Base-by-base conservation (phyloP, 768 basidiomycete species). In the Heimioporus sp. region DNA sequence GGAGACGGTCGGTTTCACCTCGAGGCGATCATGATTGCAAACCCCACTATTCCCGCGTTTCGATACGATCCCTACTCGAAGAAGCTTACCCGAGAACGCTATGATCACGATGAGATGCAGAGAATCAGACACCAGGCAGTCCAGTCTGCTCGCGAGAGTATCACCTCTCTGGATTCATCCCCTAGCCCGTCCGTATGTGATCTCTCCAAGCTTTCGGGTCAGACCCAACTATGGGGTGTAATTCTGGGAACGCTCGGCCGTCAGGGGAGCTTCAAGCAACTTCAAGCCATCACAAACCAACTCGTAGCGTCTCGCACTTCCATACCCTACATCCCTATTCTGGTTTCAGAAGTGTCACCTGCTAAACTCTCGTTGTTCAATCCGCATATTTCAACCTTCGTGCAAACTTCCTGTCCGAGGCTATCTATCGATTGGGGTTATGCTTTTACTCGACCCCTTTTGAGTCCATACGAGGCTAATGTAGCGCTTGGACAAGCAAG, bases 21-120 rank as follows among this genome's bases (percentile, higher is more conserved):
- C 16, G 97, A 99, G 70, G 90, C 92, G 13, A 94, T 98, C 67
- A 99, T 99, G 97, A 97, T 99, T 53, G 93, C 94, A n/a, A 99
- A 99, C 67, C 97, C 97, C 0, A 70, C 80, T 30, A 79, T 98
- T 16, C 94, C 97, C 11, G 95, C 97, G 0, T 99, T 97, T 73
- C 84, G 97, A 19, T 99, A 98, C 70, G 97, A 98, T 65, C 97
- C 97, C 4, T 99, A 98, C 69, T 92, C 93, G 19, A 99, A 99
- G 70, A 97, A 94, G 65, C 78, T 99, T 46, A 98, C 97, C 2
- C 75, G 92, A 52, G 97, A 99, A 65, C 79, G 84, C 4, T 99
- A 98, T 59, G 80, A 92, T 60, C 93, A 98, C 62, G 68, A 73
- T 10, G 87, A 93, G 72, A 99, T 99, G 97, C 81, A 86, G 43